Evolutionary conservation across 2,329 filamentous ascomycete genomes (phyloP), one percentile per base, ranked within the genome.

Genomic region (Epichloe scottii): DNA sequence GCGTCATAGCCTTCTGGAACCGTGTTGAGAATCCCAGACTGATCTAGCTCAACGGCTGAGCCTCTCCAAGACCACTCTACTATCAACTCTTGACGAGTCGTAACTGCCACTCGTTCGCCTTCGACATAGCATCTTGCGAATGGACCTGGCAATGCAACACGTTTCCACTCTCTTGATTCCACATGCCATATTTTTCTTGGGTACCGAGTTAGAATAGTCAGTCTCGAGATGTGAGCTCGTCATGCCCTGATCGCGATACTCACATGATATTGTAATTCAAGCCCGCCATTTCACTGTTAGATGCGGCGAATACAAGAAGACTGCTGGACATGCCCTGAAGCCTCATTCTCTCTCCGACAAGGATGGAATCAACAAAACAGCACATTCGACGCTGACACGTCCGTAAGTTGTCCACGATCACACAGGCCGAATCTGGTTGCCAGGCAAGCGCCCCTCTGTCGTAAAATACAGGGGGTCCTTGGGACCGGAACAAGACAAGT

Each of bases 331-430:
- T 43, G 6, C 53, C 56, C 26, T 56, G 53, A 0, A 61, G 50
- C n/a, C 52, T 37, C 39, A 57, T 48, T 21, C 43, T 51, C 23
- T 46, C 46, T 6, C 57, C 59, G 3, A 53, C 49, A 26, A 63
- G 37, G n/a, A 47, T 37, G 30, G 21, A 46, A 52, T 15, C 52
- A 46, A 1, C 56, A 53, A 41, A 54, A 54, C 5, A 50, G 38
- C 62, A 59, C 6, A 58, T 46, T 2, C 51, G 51, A 11, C 63
- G 59, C 10, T 52, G 46, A 5, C 52, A 46, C 0, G 54, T 56
- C 4, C 43, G 33, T 2, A 65, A 39, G 30, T 65, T 55, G 17
- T 63, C 61, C 2, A 66, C 35, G 4, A 64, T 53, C 3, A 61
- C 53, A 38, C 19, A 55, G 33, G 4, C 52, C 40, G 35, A 49